These are phyloP conservation scores for Oldenlandia corymbosa DNA, from an alignment of 257 asterid species.

Conservation along the genomic window DNA sequence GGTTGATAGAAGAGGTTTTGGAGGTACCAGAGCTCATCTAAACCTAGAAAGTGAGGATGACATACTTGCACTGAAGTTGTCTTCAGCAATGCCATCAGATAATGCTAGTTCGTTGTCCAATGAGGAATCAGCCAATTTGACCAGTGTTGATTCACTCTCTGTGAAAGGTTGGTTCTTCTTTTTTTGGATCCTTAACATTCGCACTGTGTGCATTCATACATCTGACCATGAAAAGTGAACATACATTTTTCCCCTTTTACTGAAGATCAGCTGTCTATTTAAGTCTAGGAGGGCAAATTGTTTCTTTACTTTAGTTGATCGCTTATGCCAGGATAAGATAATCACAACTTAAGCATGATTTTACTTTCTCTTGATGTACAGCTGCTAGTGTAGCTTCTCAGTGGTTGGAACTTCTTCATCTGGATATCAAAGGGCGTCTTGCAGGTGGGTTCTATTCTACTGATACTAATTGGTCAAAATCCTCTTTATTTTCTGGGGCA, in stretches of 20 bases:
- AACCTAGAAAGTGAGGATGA: slow-evolving; percentile 38
- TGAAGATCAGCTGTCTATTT: background rate
- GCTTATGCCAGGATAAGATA: background rate
- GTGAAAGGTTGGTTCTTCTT: slow-evolving; percentile 47
- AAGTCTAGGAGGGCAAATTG: too few relatives aligned
- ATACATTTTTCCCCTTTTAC: too few relatives aligned
- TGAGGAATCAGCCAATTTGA: slow-evolving; percentile 52
- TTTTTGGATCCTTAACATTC: too few relatives aligned
- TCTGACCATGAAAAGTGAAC: too few relatives aligned
- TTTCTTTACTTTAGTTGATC: background rate
- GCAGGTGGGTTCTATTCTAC: slow-evolving; percentile 42
- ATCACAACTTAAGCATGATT: background rate
- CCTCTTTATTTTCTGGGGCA: slow-evolving; percentile 5
- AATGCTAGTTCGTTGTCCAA: slow-evolving; percentile 53
- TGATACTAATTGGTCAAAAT: background rate
- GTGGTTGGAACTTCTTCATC: slow-evolving; percentile 92
- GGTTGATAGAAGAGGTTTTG: slow-evolving; percentile 27
- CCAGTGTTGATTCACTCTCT: slow-evolving; percentile 67
- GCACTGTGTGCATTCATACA: too few relatives aligned
- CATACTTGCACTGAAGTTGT: slow-evolving; percentile 46
- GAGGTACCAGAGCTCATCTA: slow-evolving; percentile 25
- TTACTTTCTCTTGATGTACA: slow-evolving; percentile 28
- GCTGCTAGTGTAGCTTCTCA: slow-evolving; percentile 93
- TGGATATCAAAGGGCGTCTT: slow-evolving; percentile 83
- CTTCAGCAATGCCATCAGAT: slow-evolving; percentile 39